Percentiles rank a stretch among this genome's conserved stretches.
phyloP scores from a whole-genome alignment of 495 filamentous ascomycete species.

The Trichoderma asperelloides region DNA sequence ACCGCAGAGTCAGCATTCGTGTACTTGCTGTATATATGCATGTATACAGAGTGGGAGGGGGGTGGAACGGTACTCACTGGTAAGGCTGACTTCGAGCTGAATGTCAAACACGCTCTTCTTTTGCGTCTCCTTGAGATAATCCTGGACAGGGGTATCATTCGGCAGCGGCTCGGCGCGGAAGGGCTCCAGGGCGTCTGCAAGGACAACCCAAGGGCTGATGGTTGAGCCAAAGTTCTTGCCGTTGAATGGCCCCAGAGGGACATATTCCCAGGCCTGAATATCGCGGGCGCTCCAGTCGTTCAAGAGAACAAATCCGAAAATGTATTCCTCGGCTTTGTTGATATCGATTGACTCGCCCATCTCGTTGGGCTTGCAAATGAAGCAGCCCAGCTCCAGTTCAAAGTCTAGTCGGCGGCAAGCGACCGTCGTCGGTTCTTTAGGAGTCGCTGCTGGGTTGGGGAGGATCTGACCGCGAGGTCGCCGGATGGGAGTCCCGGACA shows the following conservation, averaged over 20 bases:
- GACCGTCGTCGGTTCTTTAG: constrained; percentile 49
- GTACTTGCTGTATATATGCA: background rate
- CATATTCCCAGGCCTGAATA: constrained; percentile 85
- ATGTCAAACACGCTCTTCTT: constrained; percentile 64
- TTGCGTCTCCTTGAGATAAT: constrained; percentile 60
- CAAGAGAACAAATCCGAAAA: constrained; percentile 84
- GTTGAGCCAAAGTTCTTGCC: constrained; percentile 90
- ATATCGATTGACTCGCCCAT: constrained; percentile 57
- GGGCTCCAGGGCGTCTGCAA: constrained; percentile 76
- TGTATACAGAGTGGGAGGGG: too few species aligned
- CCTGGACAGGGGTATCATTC: constrained; percentile 54
- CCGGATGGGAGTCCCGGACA: constrained; percentile 65
- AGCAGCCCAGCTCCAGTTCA: constrained; percentile 81
- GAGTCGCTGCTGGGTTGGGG: constrained; percentile 50
- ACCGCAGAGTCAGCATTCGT: background rate
- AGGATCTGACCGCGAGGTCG: constrained; percentile 81
- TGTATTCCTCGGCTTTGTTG: constrained; percentile 55
- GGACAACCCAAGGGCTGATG: constrained; percentile 82
- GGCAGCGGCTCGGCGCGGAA: constrained; percentile 45
- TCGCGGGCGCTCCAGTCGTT: constrained; percentile 95
- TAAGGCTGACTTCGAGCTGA: constrained; percentile 63
- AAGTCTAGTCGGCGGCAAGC: constrained; percentile 66
- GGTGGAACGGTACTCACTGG: constrained; percentile 34
- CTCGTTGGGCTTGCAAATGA: constrained; percentile 59
- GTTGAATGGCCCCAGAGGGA: constrained; percentile 80